Conservation (phyloP, 495 filamentous ascomycete species). For the Recurvomyces mirabilis region DNA sequence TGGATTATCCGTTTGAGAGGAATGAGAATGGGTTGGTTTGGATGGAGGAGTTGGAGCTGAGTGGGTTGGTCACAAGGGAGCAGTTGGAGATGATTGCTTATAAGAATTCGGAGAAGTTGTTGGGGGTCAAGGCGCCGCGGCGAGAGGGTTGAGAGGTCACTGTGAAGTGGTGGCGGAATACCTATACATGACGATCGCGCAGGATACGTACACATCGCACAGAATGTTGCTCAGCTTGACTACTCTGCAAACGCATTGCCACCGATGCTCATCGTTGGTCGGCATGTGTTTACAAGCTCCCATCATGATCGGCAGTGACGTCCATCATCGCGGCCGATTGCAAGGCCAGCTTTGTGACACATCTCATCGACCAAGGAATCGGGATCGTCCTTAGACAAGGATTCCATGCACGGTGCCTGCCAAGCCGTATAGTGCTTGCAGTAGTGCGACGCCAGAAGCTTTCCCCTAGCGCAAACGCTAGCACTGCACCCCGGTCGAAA, state of each 20-base stretch:
- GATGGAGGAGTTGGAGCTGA: conserved; percentile 39
- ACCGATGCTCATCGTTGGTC: too few species aligned
- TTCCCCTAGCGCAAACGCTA: not conserved
- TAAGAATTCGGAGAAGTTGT: conserved; percentile 44
- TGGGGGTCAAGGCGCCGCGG: conserved; percentile 31
- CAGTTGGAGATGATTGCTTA: conserved; percentile 43
- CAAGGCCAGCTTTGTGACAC: too few species aligned
- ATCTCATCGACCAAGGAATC: too few species aligned
- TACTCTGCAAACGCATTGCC: too few species aligned
- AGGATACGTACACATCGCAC: not conserved
- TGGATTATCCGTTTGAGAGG: conserved; percentile 47
- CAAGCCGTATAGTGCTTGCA: too few species aligned
- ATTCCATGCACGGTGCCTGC: not conserved
- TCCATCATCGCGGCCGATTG: too few species aligned
- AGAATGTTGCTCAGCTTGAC: too few species aligned
- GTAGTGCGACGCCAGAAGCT: conserved; percentile 1
- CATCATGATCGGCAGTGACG: too few species aligned
- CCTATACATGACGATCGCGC: not conserved
- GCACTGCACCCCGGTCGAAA: not conserved
- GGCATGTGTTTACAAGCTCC: too few species aligned
- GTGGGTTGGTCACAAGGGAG: conserved; percentile 40
- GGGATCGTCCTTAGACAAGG: too few species aligned
- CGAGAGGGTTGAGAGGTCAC: too few species aligned
- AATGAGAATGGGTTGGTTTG: conserved; percentile 37
- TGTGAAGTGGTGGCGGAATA: not conserved